Conservation (phyloP, 257 asterid species). For the Rubia yunnanensis region DNA sequence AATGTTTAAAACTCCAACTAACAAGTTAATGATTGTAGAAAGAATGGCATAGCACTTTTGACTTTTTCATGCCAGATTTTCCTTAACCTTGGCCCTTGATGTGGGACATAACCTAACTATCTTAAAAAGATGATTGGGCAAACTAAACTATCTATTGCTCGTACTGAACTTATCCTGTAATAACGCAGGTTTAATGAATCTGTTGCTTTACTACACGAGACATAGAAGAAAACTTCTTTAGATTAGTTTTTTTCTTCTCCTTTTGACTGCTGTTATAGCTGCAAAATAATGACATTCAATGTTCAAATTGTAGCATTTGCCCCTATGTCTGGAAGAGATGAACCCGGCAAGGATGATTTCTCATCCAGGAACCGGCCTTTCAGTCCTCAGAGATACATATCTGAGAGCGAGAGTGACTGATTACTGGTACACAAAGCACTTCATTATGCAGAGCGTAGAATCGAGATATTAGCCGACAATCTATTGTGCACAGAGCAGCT, state of each 20-base stretch:
- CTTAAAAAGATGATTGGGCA: no score
- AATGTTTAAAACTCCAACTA: neutral
- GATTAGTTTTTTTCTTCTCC: neutral
- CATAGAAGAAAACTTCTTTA: neutral
- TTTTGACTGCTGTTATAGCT: neutral
- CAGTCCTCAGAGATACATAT: slow-evolving; percentile 57
- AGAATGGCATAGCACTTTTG: neutral
- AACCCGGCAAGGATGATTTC: slow-evolving; percentile 25
- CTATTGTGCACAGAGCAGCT: neutral
- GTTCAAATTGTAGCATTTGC: slow-evolving; percentile 68
- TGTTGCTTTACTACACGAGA: neutral
- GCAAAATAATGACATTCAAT: neutral
- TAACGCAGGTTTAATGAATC: neutral
- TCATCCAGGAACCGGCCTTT: slow-evolving; percentile 56
- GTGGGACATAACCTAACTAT: neutral
- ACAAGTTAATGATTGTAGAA: neutral
- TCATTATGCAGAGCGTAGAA: neutral
- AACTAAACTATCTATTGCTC: no score
- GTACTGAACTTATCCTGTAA: neutral
- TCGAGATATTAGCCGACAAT: neutral
- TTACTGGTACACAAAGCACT: neutral
- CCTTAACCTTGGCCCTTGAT: no score
- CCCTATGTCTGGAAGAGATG: slow-evolving; percentile 53
- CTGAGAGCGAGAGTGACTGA: slow-evolving; percentile 60
- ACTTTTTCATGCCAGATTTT: no score